Evolutionary conservation across 148 eudicot species (phyloP), one percentile per base, ranked within the genome.

Genomic region (Persicaria tinctoria): DNA sequence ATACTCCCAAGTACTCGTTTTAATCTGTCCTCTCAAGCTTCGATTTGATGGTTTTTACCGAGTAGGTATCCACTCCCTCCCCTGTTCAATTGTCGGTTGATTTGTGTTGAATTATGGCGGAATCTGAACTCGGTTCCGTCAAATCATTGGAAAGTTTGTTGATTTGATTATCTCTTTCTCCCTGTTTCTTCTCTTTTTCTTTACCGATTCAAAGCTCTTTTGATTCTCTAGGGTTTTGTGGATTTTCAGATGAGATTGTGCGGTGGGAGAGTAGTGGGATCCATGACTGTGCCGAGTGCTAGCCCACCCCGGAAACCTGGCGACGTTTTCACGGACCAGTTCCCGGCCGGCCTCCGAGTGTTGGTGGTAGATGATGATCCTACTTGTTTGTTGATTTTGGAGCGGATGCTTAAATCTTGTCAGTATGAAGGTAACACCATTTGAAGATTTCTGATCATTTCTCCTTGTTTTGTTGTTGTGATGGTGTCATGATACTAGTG

Each of bases 341-440:
- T 95, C 83, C 97, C 99, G 73, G 97, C 81, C 47, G 97, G 98
- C 82, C 87, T 95, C 17, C 81, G 94, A 78, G 99, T 96, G 0
- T 91, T 96, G 68, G 88, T 96, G 10, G 97, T 96, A 9, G 99
- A 96, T 78, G 99, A 95, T 84, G 99, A 95, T 85, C 91, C 91
- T 41, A 95, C 94, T 83, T 95, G 99, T 79, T 88, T 95, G 20
- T 92, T 79, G 87, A 92, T 95, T 85, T 87, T 95, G 68, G 93
- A 92, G 73, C 92, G 83, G 86, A 95, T 95, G 99, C 97, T 95
- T 11, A 75, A 78, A 32, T 85, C 80, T 79, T 95, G 99, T 78
- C 84, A 79, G 47, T 95, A 92, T 83, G 90, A 95, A 83, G 97
- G 98, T 95, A 81, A 71, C 14, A 5, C 47, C 16, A 11, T 12